These are phyloP conservation scores for Fraxinus latifolia DNA, from an alignment of 305 asterid genomes.

Conservation along the genomic window DNA sequence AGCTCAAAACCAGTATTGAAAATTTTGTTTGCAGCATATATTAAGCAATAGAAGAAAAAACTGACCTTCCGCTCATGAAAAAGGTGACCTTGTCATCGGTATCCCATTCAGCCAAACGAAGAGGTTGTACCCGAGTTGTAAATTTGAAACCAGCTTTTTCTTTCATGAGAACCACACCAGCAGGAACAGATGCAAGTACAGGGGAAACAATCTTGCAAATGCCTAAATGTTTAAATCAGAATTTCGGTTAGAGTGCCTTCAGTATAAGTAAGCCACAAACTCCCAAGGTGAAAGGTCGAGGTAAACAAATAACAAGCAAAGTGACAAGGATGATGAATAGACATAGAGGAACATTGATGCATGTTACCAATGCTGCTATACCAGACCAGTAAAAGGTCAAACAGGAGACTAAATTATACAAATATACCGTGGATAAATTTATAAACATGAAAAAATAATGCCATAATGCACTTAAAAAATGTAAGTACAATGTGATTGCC, in stretches of 20 bases:
- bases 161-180: slow-evolving; percentile 86
- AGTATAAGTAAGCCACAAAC: slow-evolving; percentile 6
- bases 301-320: slow-evolving; percentile 3
- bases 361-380: slow-evolving; percentile 12
- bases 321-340: slow-evolving; percentile 9
- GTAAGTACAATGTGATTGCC: background rate
- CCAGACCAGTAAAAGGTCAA: slow-evolving; percentile 11
- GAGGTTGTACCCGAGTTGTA: slow-evolving; percentile 96
- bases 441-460: slow-evolving; percentile 6
- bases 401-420: background rate
- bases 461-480: background rate
- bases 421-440: background rate
- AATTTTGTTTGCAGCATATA: slow-evolving; percentile 7
- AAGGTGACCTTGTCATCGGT: slow-evolving; percentile 85
- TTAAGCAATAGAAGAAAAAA: slow-evolving; percentile 13
- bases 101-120: slow-evolving; percentile 96
- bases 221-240: slow-evolving; percentile 44
- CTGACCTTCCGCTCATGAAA: slow-evolving; percentile 93
- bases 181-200: slow-evolving; percentile 87
- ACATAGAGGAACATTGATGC: background rate
- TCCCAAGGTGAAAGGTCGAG: background rate
- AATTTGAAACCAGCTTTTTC: slow-evolving; percentile 84
- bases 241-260: slow-evolving; percentile 12
- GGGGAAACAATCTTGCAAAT: slow-evolving; percentile 95
- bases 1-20: slow-evolving; percentile 24